Base-by-base conservation (phyloP, 2,329 filamentous ascomycete species). In the Claviceps maximensis region DNA sequence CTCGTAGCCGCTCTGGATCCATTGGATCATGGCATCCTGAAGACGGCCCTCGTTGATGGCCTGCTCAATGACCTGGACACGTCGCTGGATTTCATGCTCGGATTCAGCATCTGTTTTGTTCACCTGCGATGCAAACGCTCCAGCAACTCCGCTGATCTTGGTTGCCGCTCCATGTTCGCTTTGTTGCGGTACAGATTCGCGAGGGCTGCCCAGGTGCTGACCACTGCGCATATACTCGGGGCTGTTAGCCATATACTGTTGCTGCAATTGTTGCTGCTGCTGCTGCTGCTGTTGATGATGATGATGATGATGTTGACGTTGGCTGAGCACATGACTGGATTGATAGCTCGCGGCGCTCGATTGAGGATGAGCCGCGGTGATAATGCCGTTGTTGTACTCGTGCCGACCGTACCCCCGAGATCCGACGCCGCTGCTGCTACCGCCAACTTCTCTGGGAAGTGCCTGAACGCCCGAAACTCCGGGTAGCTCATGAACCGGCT, bases 1-100 rank as follows among this genome's bases (percentile, higher is more conserved):
- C 62, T 82, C 77, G 36, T 78, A 74, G 17, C 75, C 76, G 58
- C 76, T 77, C 66, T 86, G 82, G 53, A 86, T 76, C 82, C 82
- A 86, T 55, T 78, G 77, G 53, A 85, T 75, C 63, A 83, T 75
- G 44, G 79, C 83, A 51, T 79, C 76, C 61, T 86, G 82, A 53
- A 77, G 76, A 38, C 78, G 76, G 23, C 78, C 79, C 31, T 77
- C 74, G 38, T 76, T 72, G 68, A 93, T 81, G 45, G 82, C 69
- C 49, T 73, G 68, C 49, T 82, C 80, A 54, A 91, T 82, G 25
- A 74, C 70, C 19, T 78, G 74, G 23, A 84, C 74, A 50, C 74
- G 68, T 49, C 74, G 70, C 42, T 76, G 70, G 50, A 81, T 69
- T 60, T 88, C 83, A 45, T 70, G 44, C 44, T 55, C 54, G 3